Evolutionary conservation across 257 asterid genomes (phyloP), one percentile per base, ranked within the genome.

Genomic region (Fraxinus americana): DNA sequence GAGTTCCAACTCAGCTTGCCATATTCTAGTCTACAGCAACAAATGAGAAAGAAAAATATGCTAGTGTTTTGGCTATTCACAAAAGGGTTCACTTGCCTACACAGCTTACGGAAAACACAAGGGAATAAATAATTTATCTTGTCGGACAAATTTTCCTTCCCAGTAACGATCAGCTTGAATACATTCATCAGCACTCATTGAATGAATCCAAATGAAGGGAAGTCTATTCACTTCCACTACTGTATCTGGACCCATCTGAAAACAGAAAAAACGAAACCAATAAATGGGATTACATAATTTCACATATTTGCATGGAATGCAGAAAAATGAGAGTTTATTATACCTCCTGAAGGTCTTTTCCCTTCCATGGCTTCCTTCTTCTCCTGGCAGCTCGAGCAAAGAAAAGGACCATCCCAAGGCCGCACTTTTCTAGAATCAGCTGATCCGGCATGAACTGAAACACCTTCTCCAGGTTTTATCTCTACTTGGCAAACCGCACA

Each of bases 361-460:
- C 98, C 99, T 87, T 96, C 99, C 99, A 96, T 96, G 83, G 99
- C 97, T 72, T 96, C 97, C 83, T 90, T 96, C 91, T 96, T 96
- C 52, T 83, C 91, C 82, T 96, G 98, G 87, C 99, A 96, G 92
- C 96, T 91, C 39, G 81, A 21, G 87, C 99, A 96, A 66, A 96
- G 97, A 84, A 94, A 94, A 72, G 99, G 99, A 5, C 99, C 99
- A 4, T 96, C 97, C 98, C 98, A 96, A 38, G 98, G 98, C 83
- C 99, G 86, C 81, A 85, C 83, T 70, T 88, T 92, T 85, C 87
- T 89, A 13, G 92, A 39, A 73, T 89, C 88, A 1, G 75, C 59
- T 57, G 90, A 80, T 78, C 88, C 89, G 0, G 90, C 82, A 39
- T 93, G 97, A 81, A 96, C 86, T 4, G 99, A 96, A 75, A 94